Conservation (phyloP, 2,329 filamentous ascomycete genomes). For the Pezicula rhizophila region DNA sequence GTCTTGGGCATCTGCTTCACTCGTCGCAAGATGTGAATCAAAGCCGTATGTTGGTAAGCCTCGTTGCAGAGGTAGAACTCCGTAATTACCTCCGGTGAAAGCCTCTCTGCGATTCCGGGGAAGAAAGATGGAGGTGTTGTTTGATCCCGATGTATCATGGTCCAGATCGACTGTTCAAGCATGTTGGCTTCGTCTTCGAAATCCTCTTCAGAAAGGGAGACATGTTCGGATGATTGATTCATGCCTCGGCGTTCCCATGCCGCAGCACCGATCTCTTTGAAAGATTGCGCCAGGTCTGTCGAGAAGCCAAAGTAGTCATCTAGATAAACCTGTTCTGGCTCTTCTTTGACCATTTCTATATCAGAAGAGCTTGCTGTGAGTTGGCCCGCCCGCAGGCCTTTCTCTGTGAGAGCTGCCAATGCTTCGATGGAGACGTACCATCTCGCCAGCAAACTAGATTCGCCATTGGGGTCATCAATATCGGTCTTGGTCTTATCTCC, state of each 20-base stretch:
- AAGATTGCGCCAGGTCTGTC: constrained; percentile 30
- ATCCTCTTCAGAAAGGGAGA: not conserved
- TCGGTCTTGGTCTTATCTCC: not conserved
- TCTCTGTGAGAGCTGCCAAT: not conserved
- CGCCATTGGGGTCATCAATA: not conserved
- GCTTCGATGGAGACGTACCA: not conserved
- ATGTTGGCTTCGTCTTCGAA: not conserved
- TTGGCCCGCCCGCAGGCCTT: not conserved
- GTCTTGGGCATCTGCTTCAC: not conserved
- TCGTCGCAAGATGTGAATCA: constrained; percentile 1
- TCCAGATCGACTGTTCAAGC: not conserved
- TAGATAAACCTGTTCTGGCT: constrained; percentile 26
- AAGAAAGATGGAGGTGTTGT: constrained; percentile 25
- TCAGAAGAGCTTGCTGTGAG: not conserved
- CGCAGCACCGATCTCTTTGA: constrained; percentile 32
- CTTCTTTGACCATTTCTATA: not conserved
- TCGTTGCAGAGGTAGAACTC: constrained; percentile 7
- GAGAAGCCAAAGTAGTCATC: constrained; percentile 37
- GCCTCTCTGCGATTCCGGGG: constrained; percentile 3
- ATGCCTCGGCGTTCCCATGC: constrained; percentile 11
- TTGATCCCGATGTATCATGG: not conserved
- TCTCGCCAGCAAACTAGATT: not conserved
- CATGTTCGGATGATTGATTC: not conserved
- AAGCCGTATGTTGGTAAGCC: constrained; percentile 5
- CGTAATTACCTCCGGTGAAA: not conserved